Percentiles rank a stretch among this genome's conserved stretches.
phyloP scores from a whole-genome alignment of 768 basidiomycete species.

The Leccinellum albellum region DNA sequence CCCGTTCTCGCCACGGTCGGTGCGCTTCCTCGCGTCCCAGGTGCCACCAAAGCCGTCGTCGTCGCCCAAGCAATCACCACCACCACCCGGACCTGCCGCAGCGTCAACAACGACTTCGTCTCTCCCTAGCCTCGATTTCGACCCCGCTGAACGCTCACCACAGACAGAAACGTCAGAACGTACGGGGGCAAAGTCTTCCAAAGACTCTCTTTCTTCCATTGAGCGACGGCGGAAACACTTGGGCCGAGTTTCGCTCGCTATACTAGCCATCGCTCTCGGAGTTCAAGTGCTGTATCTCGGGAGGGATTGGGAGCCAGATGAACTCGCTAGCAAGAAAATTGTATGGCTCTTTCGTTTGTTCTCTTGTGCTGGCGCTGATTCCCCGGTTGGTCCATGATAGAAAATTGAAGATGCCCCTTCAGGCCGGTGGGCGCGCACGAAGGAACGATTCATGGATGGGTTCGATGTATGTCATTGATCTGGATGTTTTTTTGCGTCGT shows the following conservation, averaged over 20 bases:
- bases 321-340: slow-evolving; percentile 60
- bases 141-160: slow-evolving; percentile 42
- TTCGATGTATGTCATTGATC: slow-evolving; percentile 59
- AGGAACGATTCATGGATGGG: slow-evolving; percentile 55
- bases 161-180: slow-evolving; percentile 42
- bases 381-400: slow-evolving; percentile 31
- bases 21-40: slow-evolving; percentile 22
- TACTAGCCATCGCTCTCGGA: slow-evolving; percentile 54
- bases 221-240: slow-evolving; percentile 65
- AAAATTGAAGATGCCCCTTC: slow-evolving; percentile 55
- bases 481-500: neutral
- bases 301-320: slow-evolving; percentile 72
- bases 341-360: slow-evolving; percentile 37
- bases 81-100: slow-evolving; percentile 1
- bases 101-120: slow-evolving; percentile 3
- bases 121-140: slow-evolving; percentile 62
- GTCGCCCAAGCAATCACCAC: slow-evolving; percentile 1
- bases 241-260: slow-evolving; percentile 49
- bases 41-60: slow-evolving; percentile 14
- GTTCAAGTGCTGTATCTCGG: slow-evolving; percentile 65
- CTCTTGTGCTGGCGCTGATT: neutral
- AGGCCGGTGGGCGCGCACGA: slow-evolving; percentile 63
- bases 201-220: slow-evolving; percentile 72
- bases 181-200: slow-evolving; percentile 77
- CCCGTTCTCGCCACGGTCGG: slow-evolving; percentile 13